Percentiles rank a stretch among this genome's conserved stretches.
Conservation (phyloP, 1,284 basidiomycete genomes). For the Malassezia pachydermatis region DNA sequence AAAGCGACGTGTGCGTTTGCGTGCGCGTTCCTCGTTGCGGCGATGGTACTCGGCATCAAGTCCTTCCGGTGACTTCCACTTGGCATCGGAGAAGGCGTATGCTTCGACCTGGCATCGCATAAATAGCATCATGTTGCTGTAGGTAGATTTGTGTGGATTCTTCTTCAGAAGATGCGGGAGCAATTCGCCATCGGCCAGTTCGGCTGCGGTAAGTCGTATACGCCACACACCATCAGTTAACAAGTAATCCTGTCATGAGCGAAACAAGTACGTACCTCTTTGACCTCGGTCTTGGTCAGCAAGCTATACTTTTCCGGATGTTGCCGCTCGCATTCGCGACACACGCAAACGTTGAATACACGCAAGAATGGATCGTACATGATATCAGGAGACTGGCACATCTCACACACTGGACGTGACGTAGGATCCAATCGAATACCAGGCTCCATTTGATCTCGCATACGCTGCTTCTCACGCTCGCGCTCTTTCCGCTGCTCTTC, state of each 20-base stretch:
- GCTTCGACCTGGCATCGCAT: conserved; percentile 85
- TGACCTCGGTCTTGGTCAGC: conserved; percentile 96
- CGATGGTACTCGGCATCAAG: conserved; percentile 79
- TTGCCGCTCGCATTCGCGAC: conserved; percentile 72
- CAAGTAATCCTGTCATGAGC: conserved; percentile 45
- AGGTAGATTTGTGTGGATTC: conserved; percentile 92
- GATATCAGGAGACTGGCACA: conserved; percentile 35
- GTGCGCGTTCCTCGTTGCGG: conserved; percentile 70
- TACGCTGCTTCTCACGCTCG: conserved; percentile 36
- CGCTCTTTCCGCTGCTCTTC: conserved; percentile 39
- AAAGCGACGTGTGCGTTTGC: conserved; percentile 76
- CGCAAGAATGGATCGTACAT: conserved; percentile 31
- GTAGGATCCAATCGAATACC: conserved; percentile 37
- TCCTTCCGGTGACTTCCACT: conserved; percentile 89
- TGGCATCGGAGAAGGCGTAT: conserved; percentile 73
- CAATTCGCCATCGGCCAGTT: conserved; percentile 79
- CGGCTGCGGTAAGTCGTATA: conserved; percentile 84
- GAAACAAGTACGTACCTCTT: conserved; percentile 53
- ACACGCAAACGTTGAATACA: conserved; percentile 59
- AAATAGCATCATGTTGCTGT: conserved; percentile 99
- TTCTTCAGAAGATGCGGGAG: conserved; percentile 89
- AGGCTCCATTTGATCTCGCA: conserved; percentile 33
- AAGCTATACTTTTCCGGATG: conserved; percentile 72
- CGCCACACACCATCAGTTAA: conserved; percentile 57
- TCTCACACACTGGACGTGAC: conserved; percentile 28